Percentiles rank a stretch among this genome's conserved stretches.
These are phyloP conservation scores for Didymosphaeria variabile DNA, from an alignment of 2,329 filamentous ascomycete genomes.

Conservation along the genomic window DNA sequence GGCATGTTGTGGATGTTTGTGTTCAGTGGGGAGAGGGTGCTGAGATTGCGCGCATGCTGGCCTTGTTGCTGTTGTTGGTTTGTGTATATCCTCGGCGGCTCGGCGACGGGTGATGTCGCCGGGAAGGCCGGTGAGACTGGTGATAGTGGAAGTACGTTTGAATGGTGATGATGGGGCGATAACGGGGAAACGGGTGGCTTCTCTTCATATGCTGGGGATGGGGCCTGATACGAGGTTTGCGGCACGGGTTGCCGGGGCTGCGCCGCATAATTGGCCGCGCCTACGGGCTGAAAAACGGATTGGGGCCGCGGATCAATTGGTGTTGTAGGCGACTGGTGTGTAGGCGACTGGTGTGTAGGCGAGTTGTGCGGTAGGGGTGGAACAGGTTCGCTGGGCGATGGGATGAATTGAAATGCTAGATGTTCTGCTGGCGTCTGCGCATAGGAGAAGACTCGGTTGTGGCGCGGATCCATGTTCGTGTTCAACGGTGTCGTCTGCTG, in stretches of 20 bases:
- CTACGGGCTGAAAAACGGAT: conserved; percentile 27
- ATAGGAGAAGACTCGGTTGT: conserved; percentile 46
- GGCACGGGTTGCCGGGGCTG: conserved; percentile 31
- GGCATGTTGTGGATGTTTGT: conserved; percentile 39
- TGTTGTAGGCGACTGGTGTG: conserved; percentile 27
- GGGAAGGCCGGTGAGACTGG: conserved; percentile 38
- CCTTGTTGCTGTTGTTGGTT: conserved; percentile 31
- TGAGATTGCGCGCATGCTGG: conserved; percentile 43
- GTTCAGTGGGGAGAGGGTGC: conserved; percentile 43
- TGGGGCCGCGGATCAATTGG: conserved; percentile 37
- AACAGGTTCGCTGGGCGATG: conserved; percentile 31
- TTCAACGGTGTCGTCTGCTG: conserved; percentile 22
- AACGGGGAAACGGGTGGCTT: conserved; percentile 37
- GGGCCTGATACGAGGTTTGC: conserved; percentile 28
- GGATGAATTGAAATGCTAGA: conserved; percentile 36
- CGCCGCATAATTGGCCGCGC: conserved; percentile 26
- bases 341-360: conserved; percentile 27
- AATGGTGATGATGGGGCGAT: conserved; percentile 32
- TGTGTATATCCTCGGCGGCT: conserved; percentile 27
- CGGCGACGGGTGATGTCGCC: conserved; percentile 32
- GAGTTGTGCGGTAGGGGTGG: conserved; percentile 36
- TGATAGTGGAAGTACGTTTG: conserved; percentile 31
- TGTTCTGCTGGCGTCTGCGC: conserved; percentile 48
- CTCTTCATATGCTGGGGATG: conserved; percentile 35
- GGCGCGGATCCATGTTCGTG: conserved; percentile 24